A percentile compares a stretch with the other conserved stretches of the same genome.
Conservation (phyloP, 305 asterid genomes). For the Fraxinus latifolia region DNA sequence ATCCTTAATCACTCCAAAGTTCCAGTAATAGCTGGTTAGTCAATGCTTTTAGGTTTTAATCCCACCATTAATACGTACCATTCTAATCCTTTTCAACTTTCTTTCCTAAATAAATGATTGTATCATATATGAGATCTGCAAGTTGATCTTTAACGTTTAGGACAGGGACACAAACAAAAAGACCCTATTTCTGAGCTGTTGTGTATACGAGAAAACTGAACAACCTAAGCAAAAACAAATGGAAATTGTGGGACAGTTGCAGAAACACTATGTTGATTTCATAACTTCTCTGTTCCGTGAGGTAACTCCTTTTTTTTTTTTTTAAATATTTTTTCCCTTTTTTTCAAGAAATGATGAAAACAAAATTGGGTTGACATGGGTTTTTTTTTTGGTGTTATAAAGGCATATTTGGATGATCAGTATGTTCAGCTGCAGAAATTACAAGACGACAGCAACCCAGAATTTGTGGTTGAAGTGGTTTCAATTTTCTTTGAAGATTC, state of each 20-base stretch:
- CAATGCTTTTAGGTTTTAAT: slow-evolving; percentile 28
- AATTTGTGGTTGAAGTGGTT: slow-evolving; percentile 65
- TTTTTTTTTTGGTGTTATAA: background rate
- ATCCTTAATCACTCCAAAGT: slow-evolving; percentile 11
- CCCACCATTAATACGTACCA: slow-evolving; percentile 6
- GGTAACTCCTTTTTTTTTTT: slow-evolving; percentile 28
- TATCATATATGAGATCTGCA: slow-evolving; percentile 27
- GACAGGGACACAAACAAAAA: background rate
- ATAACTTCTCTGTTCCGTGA: slow-evolving; percentile 48
- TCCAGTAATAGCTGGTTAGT: slow-evolving; percentile 24
- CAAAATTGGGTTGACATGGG: background rate
- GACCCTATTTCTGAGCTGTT: slow-evolving; percentile 18
- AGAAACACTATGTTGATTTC: slow-evolving; percentile 53
- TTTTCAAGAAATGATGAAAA: background rate
- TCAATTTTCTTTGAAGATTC: slow-evolving; percentile 74
- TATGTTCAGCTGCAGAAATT: slow-evolving; percentile 64
- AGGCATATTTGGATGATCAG: slow-evolving; percentile 70
- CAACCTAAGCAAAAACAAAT: slow-evolving; percentile 23
- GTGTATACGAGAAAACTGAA: background rate
- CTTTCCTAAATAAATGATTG: background rate
- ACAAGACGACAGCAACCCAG: slow-evolving; percentile 79
- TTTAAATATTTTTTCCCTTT: background rate
- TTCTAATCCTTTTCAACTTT: background rate
- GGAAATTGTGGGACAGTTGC: slow-evolving; percentile 55
- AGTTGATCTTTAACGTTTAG: background rate